These are phyloP conservation scores for Sphaerobolus stellatus DNA, from an alignment of 1,284 basidiomycete species.

Conservation along the genomic window DNA sequence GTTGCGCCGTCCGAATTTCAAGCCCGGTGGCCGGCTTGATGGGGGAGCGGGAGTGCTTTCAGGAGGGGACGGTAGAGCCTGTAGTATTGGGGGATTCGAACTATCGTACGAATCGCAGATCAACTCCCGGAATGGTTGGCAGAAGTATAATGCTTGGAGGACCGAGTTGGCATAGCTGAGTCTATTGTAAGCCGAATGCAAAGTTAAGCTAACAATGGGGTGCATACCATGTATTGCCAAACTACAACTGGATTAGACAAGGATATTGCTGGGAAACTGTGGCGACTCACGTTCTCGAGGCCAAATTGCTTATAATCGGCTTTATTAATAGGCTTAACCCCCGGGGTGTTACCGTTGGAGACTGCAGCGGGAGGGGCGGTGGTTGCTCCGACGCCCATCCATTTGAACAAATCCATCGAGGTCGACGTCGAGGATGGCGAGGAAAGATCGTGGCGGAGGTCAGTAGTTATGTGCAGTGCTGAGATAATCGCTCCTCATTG, in stretches of 20 bases:
- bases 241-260: conserved; percentile 42
- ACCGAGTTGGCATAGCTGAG: conserved; percentile 95
- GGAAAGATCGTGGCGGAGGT: too few species aligned
- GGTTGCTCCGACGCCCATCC: conserved; percentile 22
- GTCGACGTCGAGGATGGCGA: too few species aligned
- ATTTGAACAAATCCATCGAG: conserved; percentile 21
- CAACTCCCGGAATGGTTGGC: conserved; percentile 77
- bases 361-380: conserved; percentile 24
- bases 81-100: conserved; percentile 27
- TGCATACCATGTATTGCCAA: conserved; percentile 79
- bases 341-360: conserved; percentile 29
- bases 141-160: conserved; percentile 92
- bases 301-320: conserved; percentile 85
- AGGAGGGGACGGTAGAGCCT: conserved; percentile 17
- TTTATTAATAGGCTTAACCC: conserved; percentile 37
- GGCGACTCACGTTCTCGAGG: conserved; percentile 80
- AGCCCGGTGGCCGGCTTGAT: conserved; percentile 21
- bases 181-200: conserved; percentile 16
- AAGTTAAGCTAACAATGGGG: not conserved
- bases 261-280: conserved; percentile 6
- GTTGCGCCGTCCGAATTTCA: conserved; percentile 12
- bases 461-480: too few species aligned
- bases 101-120: conserved; percentile 58
- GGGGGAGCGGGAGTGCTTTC: conserved; percentile 25
- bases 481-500: too few species aligned